Base-by-base conservation (phyloP, 345 rosid genomes). In the Citrus trifoliata region DNA sequence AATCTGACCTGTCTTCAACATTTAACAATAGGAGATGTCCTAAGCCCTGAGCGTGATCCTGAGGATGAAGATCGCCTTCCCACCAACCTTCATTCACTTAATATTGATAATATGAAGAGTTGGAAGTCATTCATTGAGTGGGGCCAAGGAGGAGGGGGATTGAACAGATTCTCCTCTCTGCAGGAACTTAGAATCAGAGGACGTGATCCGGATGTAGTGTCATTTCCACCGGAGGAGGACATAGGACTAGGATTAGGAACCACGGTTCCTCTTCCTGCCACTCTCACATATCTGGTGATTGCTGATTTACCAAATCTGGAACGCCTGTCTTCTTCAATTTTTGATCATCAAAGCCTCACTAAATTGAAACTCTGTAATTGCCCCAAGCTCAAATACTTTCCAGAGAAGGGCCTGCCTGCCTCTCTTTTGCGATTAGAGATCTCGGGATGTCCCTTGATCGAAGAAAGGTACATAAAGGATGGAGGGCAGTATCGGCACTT, bases 131-230 rank as follows among this genome's bases (percentile, higher is more conserved):
- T 83, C 22, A 46, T 78, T 2, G 53, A 51, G 6, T 80, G 83
- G 86, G 83, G 83, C 48, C 4, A 13, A 4, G 48, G 48, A 10
- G 48, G 48, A 40, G 48, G 86, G 86, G 86, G 86, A n/a, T 72
- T 83, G 66, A 24, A 77, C 62, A 77, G 60, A 42, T 77, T 83
- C 22, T 38, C 48, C 16, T 63, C 66, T 61, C 81, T 83, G 19
- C 7, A 6, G n/a, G 0, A 8, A 4, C 79, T 80, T 14, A 6
- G 25, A 6, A 77, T 83, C 12, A 5, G 8, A 7, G 74, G 71
- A 12, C 58, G 79, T 40, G 68, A 66, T 35, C 2, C 35, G 7
- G 69, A 83, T 37, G 48, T 71, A 40, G 13, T 55, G 14, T 77
- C 78, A n/a, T 80, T 83, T 69, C 83, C 74, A 14, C 68, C 68